These are phyloP conservation scores for Kodamaea sagamina DNA, from an alignment of 805 yeast species.

Conservation along the genomic window DNA sequence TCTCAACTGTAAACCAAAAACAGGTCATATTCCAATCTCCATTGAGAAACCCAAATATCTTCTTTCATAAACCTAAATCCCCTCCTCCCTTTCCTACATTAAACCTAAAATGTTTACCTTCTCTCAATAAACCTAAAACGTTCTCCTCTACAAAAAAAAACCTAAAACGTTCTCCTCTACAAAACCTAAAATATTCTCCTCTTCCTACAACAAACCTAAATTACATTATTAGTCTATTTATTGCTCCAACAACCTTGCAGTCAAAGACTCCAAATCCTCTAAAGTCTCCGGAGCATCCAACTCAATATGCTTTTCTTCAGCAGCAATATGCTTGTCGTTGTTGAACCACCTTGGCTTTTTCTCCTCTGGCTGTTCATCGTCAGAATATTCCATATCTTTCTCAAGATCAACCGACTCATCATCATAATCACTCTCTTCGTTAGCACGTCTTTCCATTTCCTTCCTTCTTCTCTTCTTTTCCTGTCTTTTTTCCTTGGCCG, in stretches of 20 bases:
- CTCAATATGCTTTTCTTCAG: conserved; percentile 54
- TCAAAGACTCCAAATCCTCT: conserved; percentile 91
- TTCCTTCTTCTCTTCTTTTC: conserved; percentile 89
- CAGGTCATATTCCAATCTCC: no score
- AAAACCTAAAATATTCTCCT: no score
- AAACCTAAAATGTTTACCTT: no score
- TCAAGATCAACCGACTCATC: conserved; percentile 47
- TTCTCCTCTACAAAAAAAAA: no score
- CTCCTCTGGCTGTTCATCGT: conserved; percentile 34
- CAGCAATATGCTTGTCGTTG: conserved; percentile 27
- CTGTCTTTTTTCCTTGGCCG: conserved; percentile 73
- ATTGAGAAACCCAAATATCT: no score
- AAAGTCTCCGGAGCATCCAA: conserved; percentile 86
- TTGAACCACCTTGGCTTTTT: conserved; percentile 56
- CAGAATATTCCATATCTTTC: conserved; percentile 44
- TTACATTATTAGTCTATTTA: neutral
- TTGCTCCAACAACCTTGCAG: conserved; percentile 48
- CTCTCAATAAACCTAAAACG: no score
- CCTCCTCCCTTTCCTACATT: no score
- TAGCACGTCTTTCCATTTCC: conserved; percentile 64
- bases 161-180: no score
- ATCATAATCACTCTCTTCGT: conserved; percentile 41
- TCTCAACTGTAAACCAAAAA: no score
- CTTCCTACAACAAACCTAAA: no score
- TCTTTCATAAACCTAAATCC: no score